Base-by-base conservation (phyloP, 306 rosid species). In the Cicer arietinum region DNA sequence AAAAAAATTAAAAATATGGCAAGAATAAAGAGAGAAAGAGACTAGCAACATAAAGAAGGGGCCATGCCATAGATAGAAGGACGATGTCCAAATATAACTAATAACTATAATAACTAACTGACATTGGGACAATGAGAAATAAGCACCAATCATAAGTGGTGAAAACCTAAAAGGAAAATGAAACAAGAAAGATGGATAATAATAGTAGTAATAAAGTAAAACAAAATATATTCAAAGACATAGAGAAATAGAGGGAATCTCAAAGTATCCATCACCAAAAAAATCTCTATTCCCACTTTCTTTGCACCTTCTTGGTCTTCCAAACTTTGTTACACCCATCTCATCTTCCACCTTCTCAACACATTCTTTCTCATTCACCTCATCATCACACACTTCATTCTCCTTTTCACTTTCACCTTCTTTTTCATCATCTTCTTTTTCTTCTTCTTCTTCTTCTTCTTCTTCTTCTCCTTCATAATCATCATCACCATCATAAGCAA, bases 41-140 rank as follows among this genome's bases (percentile, higher is more conserved):
- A 69, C 58, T 22, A 18, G 37, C 44, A 25, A 2, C 59, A 76
- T 45, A 71, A 12, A 76, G 60, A 71, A 56, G 69, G 73, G 73
- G 35, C 5, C 35, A 30, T 30, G 20, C 48, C 46, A 62, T 16
- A 63, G 70, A 80, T 20, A 67, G 67, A 80, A 73, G 77, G 82
- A 76, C 77, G 1, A 77, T 50, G 73, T 83, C 71, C 67, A 67
- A 44, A 79, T 63, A 83, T 74, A 74, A 80, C 83, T 77, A 77
- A 69, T 64, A 84, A 87, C 89, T 79, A 82, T 74, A 84, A 84
- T 84, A 92, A 86, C 98, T 87, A 88, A 83, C 98, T 84, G 73
- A 64, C 89, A 87, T 86, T 76, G 87, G 74, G 85, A 83, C 76
- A 80, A 63, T 71, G 16, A 67, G 67, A 83, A 76, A 79, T 73